phyloP scores from a whole-genome alignment of 2,329 filamentous ascomycete species.

The Endothia cerciana region DNA sequence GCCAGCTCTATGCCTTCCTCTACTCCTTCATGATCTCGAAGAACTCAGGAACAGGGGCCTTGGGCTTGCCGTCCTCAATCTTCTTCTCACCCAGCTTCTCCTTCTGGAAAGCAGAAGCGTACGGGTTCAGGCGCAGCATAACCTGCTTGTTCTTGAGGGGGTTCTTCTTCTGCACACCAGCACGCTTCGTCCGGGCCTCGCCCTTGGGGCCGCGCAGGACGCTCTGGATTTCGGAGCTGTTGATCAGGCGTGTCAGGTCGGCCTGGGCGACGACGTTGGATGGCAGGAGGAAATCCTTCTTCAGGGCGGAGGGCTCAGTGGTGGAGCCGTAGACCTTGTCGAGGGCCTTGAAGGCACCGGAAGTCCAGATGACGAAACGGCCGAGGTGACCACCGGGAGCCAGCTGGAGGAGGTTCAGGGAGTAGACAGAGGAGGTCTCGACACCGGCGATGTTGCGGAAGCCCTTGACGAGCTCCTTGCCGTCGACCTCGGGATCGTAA shows the following conservation, averaged over 20 bases:
- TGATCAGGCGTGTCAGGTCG: conserved; percentile 97
- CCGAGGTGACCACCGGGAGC: conserved; percentile 98
- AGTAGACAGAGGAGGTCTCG: conserved; percentile 91
- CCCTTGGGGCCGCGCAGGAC: conserved; percentile 93
- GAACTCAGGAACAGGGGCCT: conserved; percentile 33
- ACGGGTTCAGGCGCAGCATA: conserved; percentile 97
- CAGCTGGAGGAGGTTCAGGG: conserved; percentile 98
- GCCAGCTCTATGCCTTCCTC: conserved; percentile 7
- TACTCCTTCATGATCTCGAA: conserved; percentile 35
- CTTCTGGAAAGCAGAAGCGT: conserved; percentile 88
- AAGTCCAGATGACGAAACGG: conserved; percentile 99
- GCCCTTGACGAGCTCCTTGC: conserved; percentile 88
- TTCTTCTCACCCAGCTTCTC: conserved; percentile 77
- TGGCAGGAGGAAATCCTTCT: conserved; percentile 99
- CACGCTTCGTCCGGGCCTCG: conserved; percentile 85
- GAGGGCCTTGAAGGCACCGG: conserved; percentile 92
- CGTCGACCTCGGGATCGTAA: conserved; percentile 94
- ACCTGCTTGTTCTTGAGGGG: conserved; percentile 99
- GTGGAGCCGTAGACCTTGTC: conserved; percentile 97
- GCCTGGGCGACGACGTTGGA: conserved; percentile 91
- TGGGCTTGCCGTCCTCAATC: conserved; percentile 37
- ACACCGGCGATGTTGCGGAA: conserved; percentile 99
- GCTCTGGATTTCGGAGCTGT: conserved; percentile 97
- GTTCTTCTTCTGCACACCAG: conserved; percentile 99
- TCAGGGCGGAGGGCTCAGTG: conserved; percentile 84